Evolutionary conservation across 2,329 filamentous ascomycete genomes (phyloP).

Genomic region (Paraphoma sp.): DNA sequence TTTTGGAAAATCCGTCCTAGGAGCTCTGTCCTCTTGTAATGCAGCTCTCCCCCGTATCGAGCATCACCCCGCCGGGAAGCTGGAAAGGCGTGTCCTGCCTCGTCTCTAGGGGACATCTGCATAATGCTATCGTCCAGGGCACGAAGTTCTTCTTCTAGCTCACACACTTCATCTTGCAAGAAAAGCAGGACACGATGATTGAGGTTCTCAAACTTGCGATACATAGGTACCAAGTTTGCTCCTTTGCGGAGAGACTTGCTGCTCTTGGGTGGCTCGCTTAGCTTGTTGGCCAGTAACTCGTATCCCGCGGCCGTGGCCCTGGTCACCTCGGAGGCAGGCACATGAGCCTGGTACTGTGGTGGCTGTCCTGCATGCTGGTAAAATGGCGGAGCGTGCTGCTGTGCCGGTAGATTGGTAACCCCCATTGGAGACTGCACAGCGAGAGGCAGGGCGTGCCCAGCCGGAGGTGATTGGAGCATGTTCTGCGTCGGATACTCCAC

Average conservation of each 20-base stretch:
- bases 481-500: conserved; percentile 32
- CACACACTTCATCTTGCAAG: conserved; percentile 82
- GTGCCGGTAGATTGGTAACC: conserved; percentile 16
- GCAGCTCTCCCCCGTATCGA: conserved; percentile 62
- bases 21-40: conserved; percentile 66
- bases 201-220: conserved; percentile 80
- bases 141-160: conserved; percentile 80
- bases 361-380: conserved; percentile 31
- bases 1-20: conserved; percentile 70
- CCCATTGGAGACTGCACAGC: conserved; percentile 29
- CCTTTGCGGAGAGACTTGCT: conserved; percentile 20
- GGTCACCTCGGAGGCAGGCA: conserved; percentile 26
- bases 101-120: conserved; percentile 41
- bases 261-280: conserved; percentile 36
- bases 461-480: conserved; percentile 21
- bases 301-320: conserved; percentile 45
- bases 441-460: conserved; percentile 30
- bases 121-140: conserved; percentile 68
- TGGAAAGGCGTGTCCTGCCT: conserved; percentile 49
- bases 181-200: conserved; percentile 84
- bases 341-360: conserved; percentile 33
- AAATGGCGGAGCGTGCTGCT: conserved; percentile 23
- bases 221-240: conserved; percentile 64
- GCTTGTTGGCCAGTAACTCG: conserved; percentile 46
- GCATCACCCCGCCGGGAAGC: conserved; percentile 67